Conservation (phyloP, 352 stramenopile genomes). For the Phytophthora aleatoria region DNA sequence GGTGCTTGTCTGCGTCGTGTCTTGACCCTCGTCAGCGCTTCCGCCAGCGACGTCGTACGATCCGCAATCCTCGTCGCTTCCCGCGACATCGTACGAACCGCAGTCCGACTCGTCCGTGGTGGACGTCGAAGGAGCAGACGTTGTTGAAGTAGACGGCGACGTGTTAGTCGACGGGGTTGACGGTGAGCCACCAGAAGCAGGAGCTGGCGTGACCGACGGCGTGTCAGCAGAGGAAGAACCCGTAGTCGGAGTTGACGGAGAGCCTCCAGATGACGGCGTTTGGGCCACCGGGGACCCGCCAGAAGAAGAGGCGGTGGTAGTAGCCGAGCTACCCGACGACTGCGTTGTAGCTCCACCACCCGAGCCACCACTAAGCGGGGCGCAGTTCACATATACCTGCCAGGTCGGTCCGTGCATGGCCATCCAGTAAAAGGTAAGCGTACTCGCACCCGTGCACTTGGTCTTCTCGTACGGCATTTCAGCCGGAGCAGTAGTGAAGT, state of each 20-base stretch:
- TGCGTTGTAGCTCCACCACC: slow-evolving; percentile 4
- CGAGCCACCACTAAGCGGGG: slow-evolving; percentile 7
- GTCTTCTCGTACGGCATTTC: slow-evolving; percentile 45
- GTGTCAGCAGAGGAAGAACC: slow-evolving; percentile 3
- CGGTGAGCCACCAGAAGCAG: slow-evolving; percentile 1
- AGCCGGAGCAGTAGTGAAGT: slow-evolving; percentile 34
- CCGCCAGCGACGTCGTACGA: slow-evolving; percentile 9
- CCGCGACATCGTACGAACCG: slow-evolving; percentile 15
- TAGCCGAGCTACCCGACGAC: slow-evolving; percentile 8
- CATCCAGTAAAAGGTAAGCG: slow-evolving; percentile 49
- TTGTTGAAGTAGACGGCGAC: slow-evolving; percentile 18
- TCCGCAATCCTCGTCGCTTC: slow-evolving; percentile 6
- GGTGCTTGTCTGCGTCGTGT: neutral
- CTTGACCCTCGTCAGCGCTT: slow-evolving; percentile 7
- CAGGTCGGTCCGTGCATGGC: slow-evolving; percentile 45
- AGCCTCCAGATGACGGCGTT: neutral
- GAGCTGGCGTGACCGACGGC: slow-evolving; percentile 3
- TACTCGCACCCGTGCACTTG: slow-evolving; percentile 28
- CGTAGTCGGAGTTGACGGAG: slow-evolving; percentile 9
- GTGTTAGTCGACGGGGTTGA: neutral
- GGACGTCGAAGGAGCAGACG: neutral
- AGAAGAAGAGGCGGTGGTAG: slow-evolving; percentile 9
- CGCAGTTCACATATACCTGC: slow-evolving; percentile 50
- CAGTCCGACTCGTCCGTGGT: slow-evolving; percentile 14
- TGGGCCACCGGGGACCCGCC: neutral